A percentile compares a stretch with the other conserved stretches of the same genome.
Conservation (phyloP, 257 asterid species). For the Perilla frutescens region DNA sequence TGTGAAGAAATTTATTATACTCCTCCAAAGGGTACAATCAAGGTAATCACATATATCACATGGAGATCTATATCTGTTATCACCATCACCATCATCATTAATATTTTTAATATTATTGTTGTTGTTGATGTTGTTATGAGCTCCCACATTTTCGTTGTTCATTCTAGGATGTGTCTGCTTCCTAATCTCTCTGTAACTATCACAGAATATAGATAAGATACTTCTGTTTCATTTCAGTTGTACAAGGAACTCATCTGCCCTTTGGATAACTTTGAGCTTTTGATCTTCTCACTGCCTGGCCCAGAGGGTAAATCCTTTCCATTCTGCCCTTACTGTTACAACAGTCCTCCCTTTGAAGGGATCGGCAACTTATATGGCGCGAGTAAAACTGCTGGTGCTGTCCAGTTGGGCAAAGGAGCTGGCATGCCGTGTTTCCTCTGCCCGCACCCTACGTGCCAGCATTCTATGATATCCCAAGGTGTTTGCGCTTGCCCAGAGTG, state of each 20-base stretch:
- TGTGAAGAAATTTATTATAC: conserved; percentile 94
- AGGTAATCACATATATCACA: conserved; percentile 52
- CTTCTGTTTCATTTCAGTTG: conserved; percentile 54
- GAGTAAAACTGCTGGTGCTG: conserved; percentile 53
- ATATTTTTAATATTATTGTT: too few relatives aligned
- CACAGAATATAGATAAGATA: background rate
- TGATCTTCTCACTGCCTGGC: conserved; percentile 75
- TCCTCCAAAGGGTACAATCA: conserved; percentile 84
- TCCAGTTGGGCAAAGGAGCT: conserved; percentile 72
- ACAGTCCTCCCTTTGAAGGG: conserved; percentile 88
- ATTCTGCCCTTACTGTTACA: conserved; percentile 87
- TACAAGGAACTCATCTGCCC: conserved; percentile 96
- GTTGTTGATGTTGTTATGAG: too few relatives aligned
- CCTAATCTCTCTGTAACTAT: background rate
- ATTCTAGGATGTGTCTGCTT: too few relatives aligned
- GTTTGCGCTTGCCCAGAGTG: conserved; percentile 97
- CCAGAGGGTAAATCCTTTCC: conserved; percentile 91
- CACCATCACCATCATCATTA: background rate
- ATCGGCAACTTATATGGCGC: conserved; percentile 66
- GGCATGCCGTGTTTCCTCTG: conserved; percentile 98
- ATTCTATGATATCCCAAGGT: conserved; percentile 84
- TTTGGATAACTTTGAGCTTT: conserved; percentile 88
- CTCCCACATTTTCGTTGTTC: too few relatives aligned
- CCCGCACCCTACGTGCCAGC: conserved; percentile 89
- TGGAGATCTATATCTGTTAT: background rate